Conservation (phyloP, 192 early-diverging fungal species). For the Piromyces finnis region DNA sequence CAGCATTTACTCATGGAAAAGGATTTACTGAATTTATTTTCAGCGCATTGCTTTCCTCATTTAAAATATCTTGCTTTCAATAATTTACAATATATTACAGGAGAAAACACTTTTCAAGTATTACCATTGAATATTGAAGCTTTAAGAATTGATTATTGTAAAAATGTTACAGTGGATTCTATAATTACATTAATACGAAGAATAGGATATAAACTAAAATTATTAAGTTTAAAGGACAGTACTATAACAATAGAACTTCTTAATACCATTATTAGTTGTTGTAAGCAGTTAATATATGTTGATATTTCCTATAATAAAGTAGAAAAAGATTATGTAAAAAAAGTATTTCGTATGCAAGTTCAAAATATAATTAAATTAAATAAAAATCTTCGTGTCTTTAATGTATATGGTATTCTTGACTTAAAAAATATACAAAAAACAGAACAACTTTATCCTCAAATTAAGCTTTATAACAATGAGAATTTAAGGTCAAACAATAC, state of each 20-base stretch:
- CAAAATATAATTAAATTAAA: background rate
- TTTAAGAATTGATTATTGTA: background rate
- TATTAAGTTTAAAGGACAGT: background rate
- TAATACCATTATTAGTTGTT: background rate
- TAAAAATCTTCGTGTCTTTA: background rate
- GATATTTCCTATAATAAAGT: background rate
- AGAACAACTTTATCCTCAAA: background rate
- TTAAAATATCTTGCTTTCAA: background rate
- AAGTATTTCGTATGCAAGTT: background rate
- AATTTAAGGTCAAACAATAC: background rate
- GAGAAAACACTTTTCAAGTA: background rate
- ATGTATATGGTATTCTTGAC: background rate
- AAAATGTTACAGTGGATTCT: background rate
- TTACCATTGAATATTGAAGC: background rate
- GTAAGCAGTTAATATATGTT: background rate
- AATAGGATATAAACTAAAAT: background rate
- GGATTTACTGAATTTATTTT: background rate
- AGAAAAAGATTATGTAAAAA: background rate
- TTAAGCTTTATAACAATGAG: background rate
- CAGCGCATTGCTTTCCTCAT: background rate
- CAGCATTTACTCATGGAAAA: background rate
- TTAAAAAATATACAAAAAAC: background rate
- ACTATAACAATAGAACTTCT: background rate
- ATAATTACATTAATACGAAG: background rate
- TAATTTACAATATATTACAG: background rate